These are phyloP conservation scores for Populus alba DNA, from an alignment of 345 rosid genomes.

Conservation along the genomic window DNA sequence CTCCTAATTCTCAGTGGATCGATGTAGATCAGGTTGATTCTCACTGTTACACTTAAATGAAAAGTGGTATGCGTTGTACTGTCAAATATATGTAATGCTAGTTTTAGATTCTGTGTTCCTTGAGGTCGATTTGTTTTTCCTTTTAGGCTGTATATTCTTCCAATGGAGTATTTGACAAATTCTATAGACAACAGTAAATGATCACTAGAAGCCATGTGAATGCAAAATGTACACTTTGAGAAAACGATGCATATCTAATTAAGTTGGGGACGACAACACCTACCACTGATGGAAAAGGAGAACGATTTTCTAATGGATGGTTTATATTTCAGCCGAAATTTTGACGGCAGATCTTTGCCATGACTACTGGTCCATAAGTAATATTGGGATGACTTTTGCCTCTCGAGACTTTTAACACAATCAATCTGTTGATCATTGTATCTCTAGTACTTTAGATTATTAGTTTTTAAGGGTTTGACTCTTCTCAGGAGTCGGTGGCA, in stretches of 20 bases:
- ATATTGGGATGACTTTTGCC: neutral
- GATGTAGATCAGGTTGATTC: neutral
- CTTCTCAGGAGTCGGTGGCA: constrained; percentile 7
- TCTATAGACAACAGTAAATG: neutral
- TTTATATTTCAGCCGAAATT: neutral
- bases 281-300: neutral
- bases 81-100: neutral
- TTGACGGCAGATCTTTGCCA: constrained; percentile 1
- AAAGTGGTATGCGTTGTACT: neutral
- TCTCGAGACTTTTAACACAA: neutral
- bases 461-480: neutral
- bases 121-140: neutral
- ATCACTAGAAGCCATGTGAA: neutral
- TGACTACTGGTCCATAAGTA: neutral
- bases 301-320: constrained; percentile 5
- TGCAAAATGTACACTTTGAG: neutral
- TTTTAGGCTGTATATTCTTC: neutral
- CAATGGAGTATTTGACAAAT: neutral
- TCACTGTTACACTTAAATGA: neutral
- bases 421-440: neutral
- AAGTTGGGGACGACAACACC: neutral
- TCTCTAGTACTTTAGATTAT: neutral
- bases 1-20: neutral
- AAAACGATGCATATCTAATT: neutral
- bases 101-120: neutral